phyloP scores from a whole-genome alignment of 331 rosid species.

The Cydonia oblonga region DNA sequence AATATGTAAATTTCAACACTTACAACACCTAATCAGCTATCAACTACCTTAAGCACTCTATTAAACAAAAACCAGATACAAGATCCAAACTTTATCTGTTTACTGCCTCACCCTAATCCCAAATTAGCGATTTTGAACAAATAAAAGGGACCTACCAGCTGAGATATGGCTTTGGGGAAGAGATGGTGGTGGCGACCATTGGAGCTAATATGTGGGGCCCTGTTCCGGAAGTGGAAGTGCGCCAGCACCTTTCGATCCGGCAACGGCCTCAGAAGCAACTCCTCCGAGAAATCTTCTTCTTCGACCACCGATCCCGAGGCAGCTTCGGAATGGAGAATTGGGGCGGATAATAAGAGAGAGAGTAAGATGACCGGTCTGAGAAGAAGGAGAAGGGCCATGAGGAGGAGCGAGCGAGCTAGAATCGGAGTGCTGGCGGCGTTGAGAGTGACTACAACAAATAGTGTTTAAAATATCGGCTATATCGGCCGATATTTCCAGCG shows the following conservation, averaged over 20 bases:
- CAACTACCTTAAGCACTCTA: not conserved
- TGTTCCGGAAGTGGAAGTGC: slow-evolving; percentile 64
- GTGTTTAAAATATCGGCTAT: not conserved
- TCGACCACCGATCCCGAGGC: not conserved
- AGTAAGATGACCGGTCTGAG: not conserved
- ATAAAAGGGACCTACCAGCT: slow-evolving; percentile 35
- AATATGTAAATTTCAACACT: no score
- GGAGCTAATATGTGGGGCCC: slow-evolving; percentile 35
- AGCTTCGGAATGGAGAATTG: not conserved
- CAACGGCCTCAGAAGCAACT: slow-evolving; percentile 68
- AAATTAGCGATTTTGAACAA: not conserved
- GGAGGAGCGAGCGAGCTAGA: not conserved
- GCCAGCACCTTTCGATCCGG: slow-evolving; percentile 78
- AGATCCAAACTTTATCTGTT: not conserved
- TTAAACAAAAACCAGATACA: not conserved
- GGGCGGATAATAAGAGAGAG: not conserved
- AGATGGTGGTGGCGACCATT: slow-evolving; percentile 70
- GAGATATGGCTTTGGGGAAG: slow-evolving; percentile 86
- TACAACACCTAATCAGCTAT: not conserved
- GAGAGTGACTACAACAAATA: not conserved
- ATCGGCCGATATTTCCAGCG: not conserved
- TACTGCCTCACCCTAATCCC: not conserved
- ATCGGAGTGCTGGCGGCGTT: not conserved
- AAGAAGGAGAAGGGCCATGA: not conserved
- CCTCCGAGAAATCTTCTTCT: slow-evolving; percentile 60